Conservation (phyloP, 2,329 filamentous ascomycete genomes). For the Hortaea sp. region DNA sequence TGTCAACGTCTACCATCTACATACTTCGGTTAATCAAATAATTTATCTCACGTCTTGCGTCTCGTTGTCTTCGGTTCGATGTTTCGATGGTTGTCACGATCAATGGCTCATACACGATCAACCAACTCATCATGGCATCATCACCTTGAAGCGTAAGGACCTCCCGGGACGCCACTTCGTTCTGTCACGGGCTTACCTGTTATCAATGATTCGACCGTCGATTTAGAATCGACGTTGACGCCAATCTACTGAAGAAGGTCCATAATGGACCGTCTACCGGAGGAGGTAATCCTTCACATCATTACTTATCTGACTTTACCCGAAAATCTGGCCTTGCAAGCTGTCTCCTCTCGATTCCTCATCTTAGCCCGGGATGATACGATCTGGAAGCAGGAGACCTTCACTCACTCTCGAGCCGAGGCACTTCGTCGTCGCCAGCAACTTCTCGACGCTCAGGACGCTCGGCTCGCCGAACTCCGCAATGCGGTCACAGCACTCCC, state of each 20-base stretch:
- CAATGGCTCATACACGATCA: too few species aligned
- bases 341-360: constrained; percentile 57
- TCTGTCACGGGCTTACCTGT: too few species aligned
- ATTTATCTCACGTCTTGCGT: too few species aligned
- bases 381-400: constrained; percentile 68
- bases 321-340: constrained; percentile 59
- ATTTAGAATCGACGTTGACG: too few species aligned
- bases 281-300: constrained; percentile 36
- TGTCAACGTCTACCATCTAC: too few species aligned
- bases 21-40: too few species aligned
- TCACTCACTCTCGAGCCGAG: constrained; percentile 58
- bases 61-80: too few species aligned
- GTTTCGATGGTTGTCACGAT: too few species aligned
- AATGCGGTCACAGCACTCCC: constrained; percentile 29
- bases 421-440: constrained; percentile 47
- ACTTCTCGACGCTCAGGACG: constrained; percentile 28
- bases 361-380: constrained; percentile 61
- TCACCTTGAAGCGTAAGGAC: too few species aligned
- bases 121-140: too few species aligned
- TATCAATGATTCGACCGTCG: too few species aligned
- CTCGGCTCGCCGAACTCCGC: constrained; percentile 33
- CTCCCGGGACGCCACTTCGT: too few species aligned
- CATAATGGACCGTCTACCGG: constrained; percentile 22
- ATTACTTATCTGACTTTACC: constrained; percentile 46
- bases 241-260: neutral